Percentiles rank a stretch among this genome's conserved stretches.
Evolutionary conservation across 1,139 yeast species (phyloP).

Genomic region (Meyerozyma sp.): DNA sequence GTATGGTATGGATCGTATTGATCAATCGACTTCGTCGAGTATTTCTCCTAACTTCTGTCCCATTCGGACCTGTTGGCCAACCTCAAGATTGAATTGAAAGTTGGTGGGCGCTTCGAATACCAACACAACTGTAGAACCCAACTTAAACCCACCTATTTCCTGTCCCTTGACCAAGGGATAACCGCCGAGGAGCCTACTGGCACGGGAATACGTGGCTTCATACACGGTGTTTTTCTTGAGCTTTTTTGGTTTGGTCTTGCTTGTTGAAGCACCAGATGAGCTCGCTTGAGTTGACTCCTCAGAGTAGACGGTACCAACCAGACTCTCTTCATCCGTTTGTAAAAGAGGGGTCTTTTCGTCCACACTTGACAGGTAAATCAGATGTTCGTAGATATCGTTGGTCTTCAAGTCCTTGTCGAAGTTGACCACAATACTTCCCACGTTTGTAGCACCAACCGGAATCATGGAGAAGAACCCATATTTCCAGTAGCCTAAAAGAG

Average conservation of each 20-base stretch:
- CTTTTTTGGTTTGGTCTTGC: slow-evolving; percentile 21
- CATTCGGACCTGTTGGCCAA: slow-evolving; percentile 76
- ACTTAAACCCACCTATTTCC: slow-evolving; percentile 95
- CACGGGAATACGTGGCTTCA: slow-evolving; percentile 87
- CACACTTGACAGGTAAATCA: slow-evolving; percentile 27
- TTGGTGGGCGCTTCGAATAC: slow-evolving; percentile 91
- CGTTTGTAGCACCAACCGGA: slow-evolving; percentile 99
- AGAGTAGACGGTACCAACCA: slow-evolving; percentile 18
- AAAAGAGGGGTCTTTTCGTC: slow-evolving; percentile 34
- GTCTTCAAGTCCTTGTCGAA: slow-evolving; percentile 90
- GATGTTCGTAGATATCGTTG: slow-evolving; percentile 63
- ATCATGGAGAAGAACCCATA: slow-evolving; percentile 98
- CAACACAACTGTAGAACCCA: slow-evolving; percentile 92
- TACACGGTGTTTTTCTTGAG: slow-evolving; percentile 77
- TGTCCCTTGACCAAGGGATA: slow-evolving; percentile 86
- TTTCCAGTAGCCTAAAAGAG: slow-evolving; percentile 92
- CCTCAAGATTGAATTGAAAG: slow-evolving; percentile 64
- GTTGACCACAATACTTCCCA: slow-evolving; percentile 87
- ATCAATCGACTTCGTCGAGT: not conserved
- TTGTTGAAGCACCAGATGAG: slow-evolving; percentile 12
- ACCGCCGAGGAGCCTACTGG: slow-evolving; percentile 78
- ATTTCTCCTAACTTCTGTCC: slow-evolving; percentile 73
- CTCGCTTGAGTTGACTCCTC: slow-evolving; percentile 12
- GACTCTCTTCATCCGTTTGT: slow-evolving; percentile 22
- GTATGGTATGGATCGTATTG: not conserved